A percentile compares a stretch with the other conserved stretches of the same genome.
phyloP scores from a whole-genome alignment of 2,329 filamentous ascomycete genomes.

The Ramularia collo-cygni region DNA sequence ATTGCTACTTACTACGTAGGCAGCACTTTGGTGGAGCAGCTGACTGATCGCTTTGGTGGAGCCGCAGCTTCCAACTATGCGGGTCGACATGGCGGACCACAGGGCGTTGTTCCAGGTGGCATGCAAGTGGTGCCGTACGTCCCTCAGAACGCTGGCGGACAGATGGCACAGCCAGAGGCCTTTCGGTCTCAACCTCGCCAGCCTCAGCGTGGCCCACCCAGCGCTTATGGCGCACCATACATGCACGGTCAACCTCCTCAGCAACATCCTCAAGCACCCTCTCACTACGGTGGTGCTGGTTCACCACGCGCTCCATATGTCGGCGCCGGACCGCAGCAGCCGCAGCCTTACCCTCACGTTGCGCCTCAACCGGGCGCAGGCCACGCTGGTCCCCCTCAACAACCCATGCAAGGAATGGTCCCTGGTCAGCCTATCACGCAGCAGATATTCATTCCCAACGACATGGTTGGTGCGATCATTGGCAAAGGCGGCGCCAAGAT shows the following conservation, averaged over 20 bases:
- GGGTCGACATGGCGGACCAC: slow-evolving; percentile 85
- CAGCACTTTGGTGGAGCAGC: slow-evolving; percentile 93
- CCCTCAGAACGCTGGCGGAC: slow-evolving; percentile 84
- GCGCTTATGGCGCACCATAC: slow-evolving; percentile 54
- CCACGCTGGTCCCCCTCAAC: slow-evolving; percentile 64
- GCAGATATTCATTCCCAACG: slow-evolving; percentile 98
- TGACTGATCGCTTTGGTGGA: slow-evolving; percentile 93
- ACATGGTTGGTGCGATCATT: slow-evolving; percentile 99
- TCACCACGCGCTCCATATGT: slow-evolving; percentile 71
- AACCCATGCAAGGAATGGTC: slow-evolving; percentile 64
- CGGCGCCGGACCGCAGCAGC: slow-evolving; percentile 71
- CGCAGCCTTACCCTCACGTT: slow-evolving; percentile 49
- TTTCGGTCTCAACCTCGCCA: slow-evolving; percentile 67
- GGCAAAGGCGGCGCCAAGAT: slow-evolving; percentile 98
- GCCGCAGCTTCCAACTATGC: slow-evolving; percentile 97
- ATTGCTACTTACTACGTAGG: slow-evolving; percentile 99
- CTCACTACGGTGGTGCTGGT: slow-evolving; percentile 70
- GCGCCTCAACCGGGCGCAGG: slow-evolving; percentile 43
- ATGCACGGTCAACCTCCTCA: slow-evolving; percentile 54
- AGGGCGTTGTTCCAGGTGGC: slow-evolving; percentile 87
- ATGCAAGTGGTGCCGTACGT: slow-evolving; percentile 99
- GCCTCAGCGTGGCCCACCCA: slow-evolving; percentile 58
- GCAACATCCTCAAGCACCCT: slow-evolving; percentile 50
- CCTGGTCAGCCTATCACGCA: slow-evolving; percentile 85
- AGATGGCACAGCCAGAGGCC: slow-evolving; percentile 85